Base-by-base conservation (phyloP, 345 rosid species). In the Gossypium raimondii region DNA sequence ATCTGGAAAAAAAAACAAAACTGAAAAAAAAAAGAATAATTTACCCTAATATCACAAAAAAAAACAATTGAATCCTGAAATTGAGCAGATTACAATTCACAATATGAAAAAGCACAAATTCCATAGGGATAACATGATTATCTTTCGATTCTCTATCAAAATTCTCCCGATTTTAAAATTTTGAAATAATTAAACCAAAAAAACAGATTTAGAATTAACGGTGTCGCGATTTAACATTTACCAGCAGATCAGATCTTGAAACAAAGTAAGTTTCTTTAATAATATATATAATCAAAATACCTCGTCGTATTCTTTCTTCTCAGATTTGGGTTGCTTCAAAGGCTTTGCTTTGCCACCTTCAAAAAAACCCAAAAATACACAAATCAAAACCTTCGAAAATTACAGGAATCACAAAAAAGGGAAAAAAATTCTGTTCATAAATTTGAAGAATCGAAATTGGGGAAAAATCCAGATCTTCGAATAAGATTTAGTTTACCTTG, bases 321-420 rank as follows among this genome's bases (percentile, higher is more conserved):
- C 72, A 43, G 77, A 3, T 22, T 75, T 75, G 41, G 77, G 45
- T 66, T 75, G 77, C 65, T 75, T 75, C 77, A 75, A 75, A 56
- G 77, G 77, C 72, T 75, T 75, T 24, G 8, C 0, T 41, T 75
- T 75, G 43, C 73, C 78, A 75, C 78, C 78, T 75, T 5, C 11
- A 44, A 56, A 34, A 34, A 55, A 67, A 1, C 8, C 52, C 10
- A 20, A 57, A 53, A 7, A 50, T 17, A 16, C 12, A 73, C 9
- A 51, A 17, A 67, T 43, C 18, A 24, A 6, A 16, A 29, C 8
- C 47, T 47, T 17, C 6, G 13, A 14, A 47, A 59, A 9, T 29
- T 48, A 73, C 16, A 60, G 10, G 7, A 25, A 51, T 12, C 25
- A 4, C 17, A 2, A 12, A 57, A 9, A 14, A 34, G 6, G 11